phyloP scores from a whole-genome alignment of 225 moss, liverwort and hornwort species.

The Neckera pumila region DNA sequence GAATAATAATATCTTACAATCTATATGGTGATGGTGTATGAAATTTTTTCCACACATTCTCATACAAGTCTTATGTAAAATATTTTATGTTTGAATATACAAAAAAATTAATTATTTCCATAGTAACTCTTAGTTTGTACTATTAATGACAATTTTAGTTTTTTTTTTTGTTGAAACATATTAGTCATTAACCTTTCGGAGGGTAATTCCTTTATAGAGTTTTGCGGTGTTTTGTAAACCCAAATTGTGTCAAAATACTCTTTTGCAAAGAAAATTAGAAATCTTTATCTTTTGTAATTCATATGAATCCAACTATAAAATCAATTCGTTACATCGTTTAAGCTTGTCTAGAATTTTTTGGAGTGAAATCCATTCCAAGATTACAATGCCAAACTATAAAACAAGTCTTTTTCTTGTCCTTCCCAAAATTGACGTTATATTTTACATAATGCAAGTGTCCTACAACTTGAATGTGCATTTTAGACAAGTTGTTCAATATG shows the following conservation, averaged over 20 bases:
- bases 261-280: not conserved
- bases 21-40: not conserved
- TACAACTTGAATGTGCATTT: not conserved
- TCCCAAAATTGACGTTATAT: rapidly evolving
- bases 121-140: rapidly evolving
- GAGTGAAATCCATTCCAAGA: not conserved
- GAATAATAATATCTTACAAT: not conserved
- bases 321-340: not conserved
- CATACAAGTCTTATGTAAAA: too few species aligned
- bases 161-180: not conserved
- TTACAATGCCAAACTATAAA: not conserved
- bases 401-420: not conserved
- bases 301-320: rapidly evolving
- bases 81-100: not conserved
- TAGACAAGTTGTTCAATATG: not conserved
- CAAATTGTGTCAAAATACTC: not conserved
- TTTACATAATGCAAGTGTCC: not conserved
- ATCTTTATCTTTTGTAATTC: not conserved
- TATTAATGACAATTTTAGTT: not conserved
- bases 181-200: too few species aligned
- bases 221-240: not conserved
- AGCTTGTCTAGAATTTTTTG: not conserved
- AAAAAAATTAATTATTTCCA: not conserved
- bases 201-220: rapidly evolving
- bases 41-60: not conserved